phyloP scores from a whole-genome alignment of 768 basidiomycete genomes.

The Dioszegia crocea region DNA sequence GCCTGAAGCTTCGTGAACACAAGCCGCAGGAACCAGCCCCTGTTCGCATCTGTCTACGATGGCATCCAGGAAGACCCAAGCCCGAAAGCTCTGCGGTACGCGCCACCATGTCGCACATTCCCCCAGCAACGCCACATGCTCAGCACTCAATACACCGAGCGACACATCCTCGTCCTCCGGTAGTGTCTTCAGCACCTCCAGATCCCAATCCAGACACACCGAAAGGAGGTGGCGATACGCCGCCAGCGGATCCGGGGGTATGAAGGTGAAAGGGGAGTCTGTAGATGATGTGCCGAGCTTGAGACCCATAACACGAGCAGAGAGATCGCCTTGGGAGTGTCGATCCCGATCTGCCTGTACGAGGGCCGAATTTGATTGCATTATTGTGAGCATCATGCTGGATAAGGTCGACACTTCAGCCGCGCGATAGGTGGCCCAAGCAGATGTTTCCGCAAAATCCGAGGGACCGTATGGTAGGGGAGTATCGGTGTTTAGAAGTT shows the following conservation, averaged over 20 bases:
- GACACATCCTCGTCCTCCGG: constrained; percentile 88
- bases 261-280: constrained; percentile 78
- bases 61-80: constrained; percentile 74
- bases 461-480: constrained; percentile 79
- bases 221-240: constrained; percentile 82
- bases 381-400: constrained; percentile 81
- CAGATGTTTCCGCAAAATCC: constrained; percentile 77
- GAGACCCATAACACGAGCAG: constrained; percentile 12
- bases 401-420: constrained; percentile 78
- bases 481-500: constrained; percentile 78
- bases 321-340: constrained; percentile 14
- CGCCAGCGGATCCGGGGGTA: constrained; percentile 79
- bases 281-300: neutral
- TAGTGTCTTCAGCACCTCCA: constrained; percentile 86
- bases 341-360: constrained; percentile 25
- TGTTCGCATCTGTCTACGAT: constrained; percentile 83
- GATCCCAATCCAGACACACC: constrained; percentile 73
- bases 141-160: constrained; percentile 74
- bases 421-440: constrained; percentile 78
- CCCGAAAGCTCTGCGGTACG: constrained; percentile 71
- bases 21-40: constrained; percentile 87
- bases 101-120: constrained; percentile 89
- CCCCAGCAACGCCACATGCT: constrained; percentile 76
- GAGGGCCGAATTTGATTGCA: constrained; percentile 77
- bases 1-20: constrained; percentile 81